A percentile compares a stretch with the other conserved stretches of the same genome.
phyloP scores from a whole-genome alignment of 2,329 filamentous ascomycete species.

The Aspergillus udagawae region DNA sequence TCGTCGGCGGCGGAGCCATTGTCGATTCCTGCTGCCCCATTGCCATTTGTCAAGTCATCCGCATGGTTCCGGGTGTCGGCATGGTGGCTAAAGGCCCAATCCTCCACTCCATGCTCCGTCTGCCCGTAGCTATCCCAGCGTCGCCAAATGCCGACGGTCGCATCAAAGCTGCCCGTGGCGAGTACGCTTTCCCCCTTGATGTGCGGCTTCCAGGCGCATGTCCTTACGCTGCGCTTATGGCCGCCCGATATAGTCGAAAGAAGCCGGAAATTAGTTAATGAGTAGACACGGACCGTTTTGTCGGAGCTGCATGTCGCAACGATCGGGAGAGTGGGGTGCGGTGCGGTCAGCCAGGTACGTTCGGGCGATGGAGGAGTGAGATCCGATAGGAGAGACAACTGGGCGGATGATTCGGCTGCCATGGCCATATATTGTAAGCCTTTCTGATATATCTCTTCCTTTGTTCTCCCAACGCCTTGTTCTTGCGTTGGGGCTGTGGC shows the following conservation, averaged over 20 bases:
- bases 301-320: slow-evolving; percentile 83
- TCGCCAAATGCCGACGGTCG: slow-evolving; percentile 81
- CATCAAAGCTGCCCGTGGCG: slow-evolving; percentile 90
- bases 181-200: slow-evolving; percentile 66
- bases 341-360: slow-evolving; percentile 80
- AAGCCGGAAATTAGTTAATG: slow-evolving; percentile 71
- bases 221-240: slow-evolving; percentile 85
- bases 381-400: slow-evolving; percentile 46
- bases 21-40: slow-evolving; percentile 9
- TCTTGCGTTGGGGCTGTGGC: neutral
- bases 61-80: slow-evolving; percentile 17
- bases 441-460: neutral
- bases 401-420: slow-evolving; percentile 1
- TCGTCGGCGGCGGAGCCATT: slow-evolving; percentile 44
- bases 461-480: neutral
- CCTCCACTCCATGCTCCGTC: neutral
- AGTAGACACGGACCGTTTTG: slow-evolving; percentile 86
- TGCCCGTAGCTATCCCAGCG: slow-evolving; percentile 51
- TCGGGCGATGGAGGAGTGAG: slow-evolving; percentile 49
- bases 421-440: neutral
- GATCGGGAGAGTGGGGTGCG: slow-evolving; percentile 82
- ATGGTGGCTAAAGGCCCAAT: slow-evolving; percentile 18
- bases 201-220: slow-evolving; percentile 80
- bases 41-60: slow-evolving; percentile 24
- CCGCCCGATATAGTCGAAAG: slow-evolving; percentile 79